Percentiles rank a stretch among this genome's conserved stretches.
phyloP scores from a whole-genome alignment of 139 green algal genomes.

The Chlorella sp. region DNA sequence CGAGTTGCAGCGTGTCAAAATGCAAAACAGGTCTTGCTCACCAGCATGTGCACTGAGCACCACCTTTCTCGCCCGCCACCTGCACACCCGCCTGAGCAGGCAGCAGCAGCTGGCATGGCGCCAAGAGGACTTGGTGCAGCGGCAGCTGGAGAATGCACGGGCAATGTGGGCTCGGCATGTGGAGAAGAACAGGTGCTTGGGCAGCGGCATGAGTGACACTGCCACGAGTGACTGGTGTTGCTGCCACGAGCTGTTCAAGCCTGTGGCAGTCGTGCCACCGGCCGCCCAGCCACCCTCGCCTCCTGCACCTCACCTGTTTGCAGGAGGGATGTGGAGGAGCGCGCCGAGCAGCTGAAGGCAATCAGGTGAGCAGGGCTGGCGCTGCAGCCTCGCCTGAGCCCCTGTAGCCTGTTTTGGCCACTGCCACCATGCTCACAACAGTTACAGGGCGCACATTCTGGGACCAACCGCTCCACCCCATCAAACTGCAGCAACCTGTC shows the following conservation, averaged over 20 bases:
- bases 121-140: constrained; percentile 20
- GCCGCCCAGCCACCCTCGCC: no score
- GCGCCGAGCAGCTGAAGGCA: constrained; percentile 24
- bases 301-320: no score
- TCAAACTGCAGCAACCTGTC: not conserved
- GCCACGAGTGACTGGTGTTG: no score
- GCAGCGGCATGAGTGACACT: not conserved
- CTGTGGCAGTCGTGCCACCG: no score
- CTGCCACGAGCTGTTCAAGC: no score
- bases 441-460: no score
- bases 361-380: not conserved
- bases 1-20: no score
- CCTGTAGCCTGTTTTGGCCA: no score
- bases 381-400: no score
- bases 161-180: constrained; percentile 1
- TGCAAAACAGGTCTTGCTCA: not conserved
- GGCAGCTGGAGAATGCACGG: constrained; percentile 27
- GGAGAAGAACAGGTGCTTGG: constrained; percentile 33
- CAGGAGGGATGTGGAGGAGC: constrained; percentile 32
- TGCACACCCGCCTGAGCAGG: not conserved
- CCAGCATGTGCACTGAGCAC: no score
- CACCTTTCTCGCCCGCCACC: not conserved
- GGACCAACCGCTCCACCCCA: no score
- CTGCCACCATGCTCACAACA: no score
- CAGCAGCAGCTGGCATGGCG: constrained; percentile 25